phyloP scores from a whole-genome alignment of 129 eudicot species.

The Deinandra increscens region DNA sequence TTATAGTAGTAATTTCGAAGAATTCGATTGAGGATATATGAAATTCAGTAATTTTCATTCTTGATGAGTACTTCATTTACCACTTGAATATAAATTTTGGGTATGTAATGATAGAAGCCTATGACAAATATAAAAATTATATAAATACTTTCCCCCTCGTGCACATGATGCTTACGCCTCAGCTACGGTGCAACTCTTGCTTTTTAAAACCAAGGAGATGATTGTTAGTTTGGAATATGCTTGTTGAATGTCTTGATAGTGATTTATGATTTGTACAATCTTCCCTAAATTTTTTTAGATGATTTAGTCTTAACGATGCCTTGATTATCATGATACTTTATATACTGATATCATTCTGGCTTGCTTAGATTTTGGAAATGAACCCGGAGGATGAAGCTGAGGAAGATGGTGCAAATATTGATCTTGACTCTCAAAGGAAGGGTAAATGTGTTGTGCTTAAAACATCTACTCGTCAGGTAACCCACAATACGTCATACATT shows the following conservation, averaged over 20 bases:
- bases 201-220: not conserved
- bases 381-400: constrained; percentile 95
- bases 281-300: not conserved
- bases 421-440: constrained; percentile 92
- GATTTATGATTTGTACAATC: not conserved
- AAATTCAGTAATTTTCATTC: too few relatives aligned
- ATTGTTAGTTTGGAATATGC: not conserved
- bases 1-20: too few relatives aligned
- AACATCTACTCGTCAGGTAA: constrained; percentile 94
- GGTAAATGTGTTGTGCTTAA: constrained; percentile 95
- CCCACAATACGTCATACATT: not conserved
- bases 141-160: too few relatives aligned
- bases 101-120: too few relatives aligned
- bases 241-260: not conserved
- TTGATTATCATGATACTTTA: not conserved
- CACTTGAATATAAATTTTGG: too few relatives aligned
- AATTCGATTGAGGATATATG: too few relatives aligned
- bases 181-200: too few relatives aligned
- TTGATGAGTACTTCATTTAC: too few relatives aligned
- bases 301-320: not conserved
- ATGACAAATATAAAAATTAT: too few relatives aligned
- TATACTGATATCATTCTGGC: not conserved
- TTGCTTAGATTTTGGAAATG: constrained; percentile 79
- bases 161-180: too few relatives aligned
- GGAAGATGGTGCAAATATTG: constrained; percentile 94